These are phyloP conservation scores for Eremochloa ophiuroides DNA, from an alignment of 176 grass and related monocot species.

Conservation along the genomic window DNA sequence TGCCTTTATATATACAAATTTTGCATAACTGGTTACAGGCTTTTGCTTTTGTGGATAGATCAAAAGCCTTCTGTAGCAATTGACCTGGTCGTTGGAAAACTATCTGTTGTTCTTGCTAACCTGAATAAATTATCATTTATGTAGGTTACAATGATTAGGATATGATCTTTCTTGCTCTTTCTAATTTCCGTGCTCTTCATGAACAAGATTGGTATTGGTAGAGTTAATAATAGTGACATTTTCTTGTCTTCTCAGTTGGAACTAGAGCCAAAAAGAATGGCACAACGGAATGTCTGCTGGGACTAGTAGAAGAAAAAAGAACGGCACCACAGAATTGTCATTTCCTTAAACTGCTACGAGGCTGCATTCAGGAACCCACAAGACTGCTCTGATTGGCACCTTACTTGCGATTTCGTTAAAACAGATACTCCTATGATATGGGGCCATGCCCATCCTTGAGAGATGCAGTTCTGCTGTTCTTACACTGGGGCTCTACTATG, in stretches of 20 bases:
- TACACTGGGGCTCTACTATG: neutral
- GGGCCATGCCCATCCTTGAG: neutral
- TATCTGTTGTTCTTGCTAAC: neutral
- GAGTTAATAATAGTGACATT: neutral
- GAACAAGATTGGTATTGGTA: neutral
- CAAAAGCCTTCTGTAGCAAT: neutral
- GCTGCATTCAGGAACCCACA: neutral
- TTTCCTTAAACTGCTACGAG: neutral
- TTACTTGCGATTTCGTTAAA: neutral
- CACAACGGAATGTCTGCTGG: neutral
- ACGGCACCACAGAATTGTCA: neutral
- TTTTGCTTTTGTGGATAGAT: neutral
- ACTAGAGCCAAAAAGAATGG: neutral
- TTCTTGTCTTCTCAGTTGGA: neutral
- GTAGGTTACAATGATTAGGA: too few species aligned
- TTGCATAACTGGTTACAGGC: neutral
- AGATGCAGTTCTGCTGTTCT: neutral
- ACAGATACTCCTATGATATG: neutral
- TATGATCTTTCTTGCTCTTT: neutral
- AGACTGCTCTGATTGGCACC: neutral
- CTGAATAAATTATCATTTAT: neutral
- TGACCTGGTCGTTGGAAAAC: neutral
- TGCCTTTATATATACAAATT: neutral
- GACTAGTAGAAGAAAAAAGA: neutral
- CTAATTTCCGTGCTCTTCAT: neutral